phyloP scores from a whole-genome alignment of 2,329 filamentous ascomycete genomes.

The Phaeosphaeria sp. region DNA sequence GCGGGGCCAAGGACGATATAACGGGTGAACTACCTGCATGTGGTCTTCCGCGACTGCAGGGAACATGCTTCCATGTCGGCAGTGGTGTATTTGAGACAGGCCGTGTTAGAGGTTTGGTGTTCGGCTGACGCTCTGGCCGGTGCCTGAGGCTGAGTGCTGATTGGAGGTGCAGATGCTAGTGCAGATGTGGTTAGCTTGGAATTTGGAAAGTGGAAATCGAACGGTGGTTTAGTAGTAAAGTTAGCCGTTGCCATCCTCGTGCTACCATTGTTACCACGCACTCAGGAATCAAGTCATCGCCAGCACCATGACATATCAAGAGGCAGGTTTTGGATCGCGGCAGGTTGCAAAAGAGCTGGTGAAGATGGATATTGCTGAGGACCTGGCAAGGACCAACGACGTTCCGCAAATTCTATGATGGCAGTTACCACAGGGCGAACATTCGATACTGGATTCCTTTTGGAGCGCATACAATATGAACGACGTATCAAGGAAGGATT shows the following conservation, averaged over 20 bases:
- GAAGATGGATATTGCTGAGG: too few species aligned
- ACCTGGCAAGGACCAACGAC: too few species aligned
- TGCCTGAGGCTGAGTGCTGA: slow-evolving; percentile 8
- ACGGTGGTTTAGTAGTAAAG: background rate
- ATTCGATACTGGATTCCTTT: too few species aligned
- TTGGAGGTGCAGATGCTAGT: background rate
- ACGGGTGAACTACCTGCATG: slow-evolving; percentile 1
- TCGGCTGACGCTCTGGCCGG: slow-evolving; percentile 9
- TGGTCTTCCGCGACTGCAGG: background rate
- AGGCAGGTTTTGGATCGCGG: too few species aligned
- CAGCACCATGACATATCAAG: background rate
- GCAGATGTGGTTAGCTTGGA: background rate
- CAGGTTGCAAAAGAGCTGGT: too few species aligned
- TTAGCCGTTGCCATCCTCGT: background rate
- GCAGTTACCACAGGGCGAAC: too few species aligned
- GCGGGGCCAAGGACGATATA: slow-evolving; percentile 9
- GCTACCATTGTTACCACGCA: background rate
- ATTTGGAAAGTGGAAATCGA: background rate
- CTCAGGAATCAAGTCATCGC: background rate
- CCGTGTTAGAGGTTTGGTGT: slow-evolving; percentile 18
- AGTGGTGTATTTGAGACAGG: slow-evolving; percentile 21
- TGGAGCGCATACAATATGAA: background rate
- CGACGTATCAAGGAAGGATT: background rate
- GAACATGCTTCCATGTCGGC: slow-evolving; percentile 1
- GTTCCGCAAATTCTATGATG: too few species aligned